Evolutionary conservation across 495 filamentous ascomycete species (phyloP).

Genomic region (Neurospora sp.): DNA sequence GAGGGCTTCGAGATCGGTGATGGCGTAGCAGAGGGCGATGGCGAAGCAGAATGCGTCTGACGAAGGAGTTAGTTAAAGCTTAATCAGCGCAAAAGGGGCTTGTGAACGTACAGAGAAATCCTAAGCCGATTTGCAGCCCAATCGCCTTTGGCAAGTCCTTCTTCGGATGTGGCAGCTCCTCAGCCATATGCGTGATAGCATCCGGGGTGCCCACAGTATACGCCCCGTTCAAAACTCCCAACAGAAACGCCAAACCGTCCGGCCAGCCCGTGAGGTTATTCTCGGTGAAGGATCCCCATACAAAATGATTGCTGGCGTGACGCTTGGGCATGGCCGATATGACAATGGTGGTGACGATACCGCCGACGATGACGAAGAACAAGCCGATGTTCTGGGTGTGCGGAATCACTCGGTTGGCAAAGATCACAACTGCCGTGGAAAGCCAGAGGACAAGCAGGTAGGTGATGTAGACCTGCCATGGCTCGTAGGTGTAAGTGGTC

Average conservation of each 20-base stretch:
- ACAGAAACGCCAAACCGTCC: slow-evolving; percentile 66
- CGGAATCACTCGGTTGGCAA: slow-evolving; percentile 58
- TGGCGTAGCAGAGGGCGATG: slow-evolving; percentile 62
- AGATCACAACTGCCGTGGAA: slow-evolving; percentile 53
- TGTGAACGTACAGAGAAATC: slow-evolving; percentile 25
- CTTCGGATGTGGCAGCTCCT: slow-evolving; percentile 64
- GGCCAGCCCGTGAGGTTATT: slow-evolving; percentile 59
- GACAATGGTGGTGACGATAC: slow-evolving; percentile 62
- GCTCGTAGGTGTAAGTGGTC: slow-evolving; percentile 42
- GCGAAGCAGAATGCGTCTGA: slow-evolving; percentile 59
- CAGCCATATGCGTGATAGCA: slow-evolving; percentile 62
- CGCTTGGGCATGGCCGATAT: slow-evolving; percentile 62
- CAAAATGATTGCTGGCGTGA: slow-evolving; percentile 47
- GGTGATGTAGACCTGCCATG: slow-evolving; percentile 69
- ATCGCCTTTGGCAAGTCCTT: slow-evolving; percentile 56
- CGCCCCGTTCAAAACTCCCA: slow-evolving; percentile 78
- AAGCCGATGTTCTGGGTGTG: slow-evolving; percentile 55
- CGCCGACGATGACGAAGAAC: slow-evolving; percentile 58
- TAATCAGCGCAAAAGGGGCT: background rate
- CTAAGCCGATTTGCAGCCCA: slow-evolving; percentile 45
- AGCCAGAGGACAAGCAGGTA: slow-evolving; percentile 61
- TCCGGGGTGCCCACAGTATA: slow-evolving; percentile 78
- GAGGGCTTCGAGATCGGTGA: slow-evolving; percentile 54
- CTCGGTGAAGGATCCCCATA: slow-evolving; percentile 50
- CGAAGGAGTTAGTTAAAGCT: background rate